These are phyloP conservation scores for Talaromyces atroroseus DNA, from an alignment of 2,329 filamentous ascomycete species.

Conservation along the genomic window DNA sequence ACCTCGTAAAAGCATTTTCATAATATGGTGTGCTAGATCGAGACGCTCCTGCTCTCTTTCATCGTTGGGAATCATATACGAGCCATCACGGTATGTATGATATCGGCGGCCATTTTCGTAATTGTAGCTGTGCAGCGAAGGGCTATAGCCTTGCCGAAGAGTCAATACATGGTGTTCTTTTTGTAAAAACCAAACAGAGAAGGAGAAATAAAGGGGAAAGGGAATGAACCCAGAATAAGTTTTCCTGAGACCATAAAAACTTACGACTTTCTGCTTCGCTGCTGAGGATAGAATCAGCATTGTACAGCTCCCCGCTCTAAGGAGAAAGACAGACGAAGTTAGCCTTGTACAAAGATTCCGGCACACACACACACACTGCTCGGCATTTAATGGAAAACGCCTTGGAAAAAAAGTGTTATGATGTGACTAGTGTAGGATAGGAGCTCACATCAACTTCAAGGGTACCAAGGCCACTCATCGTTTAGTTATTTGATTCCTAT, in stretches of 20 bases:
- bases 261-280: conserved; percentile 4
- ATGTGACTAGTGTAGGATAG: not conserved
- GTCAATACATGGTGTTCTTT: not conserved
- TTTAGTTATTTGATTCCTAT: not conserved
- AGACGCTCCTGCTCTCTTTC: conserved; percentile 22
- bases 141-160: not conserved
- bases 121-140: conserved; percentile 11
- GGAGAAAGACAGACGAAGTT: not conserved
- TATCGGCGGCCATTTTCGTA: conserved; percentile 18
- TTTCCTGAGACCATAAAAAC: not conserved
- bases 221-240: no score
- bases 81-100: conserved; percentile 19
- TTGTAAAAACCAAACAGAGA: not conserved
- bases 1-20: conserved; percentile 10
- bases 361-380: no score
- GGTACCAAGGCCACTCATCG: conserved; percentile 8
- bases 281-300: conserved; percentile 7
- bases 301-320: conserved; percentile 12
- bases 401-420: not conserved
- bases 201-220: not conserved
- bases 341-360: not conserved
- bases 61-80: conserved; percentile 21
- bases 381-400: not conserved
- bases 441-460: conserved; percentile 12
- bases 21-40: conserved; percentile 16